Conservation (phyloP, 495 filamentous ascomycete genomes). For the Penicillium malachiteum region DNA sequence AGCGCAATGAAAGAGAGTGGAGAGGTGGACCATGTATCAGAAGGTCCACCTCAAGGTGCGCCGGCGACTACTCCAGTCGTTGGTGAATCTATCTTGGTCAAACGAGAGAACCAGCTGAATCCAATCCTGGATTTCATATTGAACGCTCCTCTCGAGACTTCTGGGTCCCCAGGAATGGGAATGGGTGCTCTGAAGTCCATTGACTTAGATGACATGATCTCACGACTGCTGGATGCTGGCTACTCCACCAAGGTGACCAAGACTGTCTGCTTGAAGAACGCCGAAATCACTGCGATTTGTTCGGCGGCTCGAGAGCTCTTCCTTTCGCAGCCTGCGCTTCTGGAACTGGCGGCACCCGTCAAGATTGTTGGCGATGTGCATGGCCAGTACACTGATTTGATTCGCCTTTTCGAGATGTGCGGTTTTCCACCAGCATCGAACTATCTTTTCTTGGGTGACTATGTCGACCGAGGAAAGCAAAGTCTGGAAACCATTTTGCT, state of each 20-base stretch:
- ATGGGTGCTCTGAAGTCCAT: constrained; percentile 79
- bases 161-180: constrained; percentile 46
- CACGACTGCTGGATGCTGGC: constrained; percentile 86
- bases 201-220: constrained; percentile 97
- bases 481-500: constrained; percentile 95
- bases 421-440: constrained; percentile 93
- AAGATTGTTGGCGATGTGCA: constrained; percentile 99
- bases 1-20: constrained; percentile 77
- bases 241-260: constrained; percentile 98
- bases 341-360: constrained; percentile 93
- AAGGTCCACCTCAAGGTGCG: constrained; percentile 74
- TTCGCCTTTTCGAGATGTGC: constrained; percentile 99
- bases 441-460: constrained; percentile 95
- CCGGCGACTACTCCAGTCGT: constrained; percentile 52
- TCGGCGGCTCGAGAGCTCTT: constrained; percentile 83
- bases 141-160: constrained; percentile 40
- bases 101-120: constrained; percentile 69
- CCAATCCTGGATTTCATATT: constrained; percentile 54
- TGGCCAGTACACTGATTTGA: constrained; percentile 96
- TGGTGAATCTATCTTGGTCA: constrained; percentile 66
- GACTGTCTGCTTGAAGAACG: constrained; percentile 94
- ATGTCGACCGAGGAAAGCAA: constrained; percentile 97
- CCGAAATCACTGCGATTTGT: constrained; percentile 93
- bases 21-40: constrained; percentile 95
- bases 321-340: constrained; percentile 83